Evolutionary conservation across 768 basidiomycete species (phyloP).

Genomic region (Agaricus blazei): DNA sequence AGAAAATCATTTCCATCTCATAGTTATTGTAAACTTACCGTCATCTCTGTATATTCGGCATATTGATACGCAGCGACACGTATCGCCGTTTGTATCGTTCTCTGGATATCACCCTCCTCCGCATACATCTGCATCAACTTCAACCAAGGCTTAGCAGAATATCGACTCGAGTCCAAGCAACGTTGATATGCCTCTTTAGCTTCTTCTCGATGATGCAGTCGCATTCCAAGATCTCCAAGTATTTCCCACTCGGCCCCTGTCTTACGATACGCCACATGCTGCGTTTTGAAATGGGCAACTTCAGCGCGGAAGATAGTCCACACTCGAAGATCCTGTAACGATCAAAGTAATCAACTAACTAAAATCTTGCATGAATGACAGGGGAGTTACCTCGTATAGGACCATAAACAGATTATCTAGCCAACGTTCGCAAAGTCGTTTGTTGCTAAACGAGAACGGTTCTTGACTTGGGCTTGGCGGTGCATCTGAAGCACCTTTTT

Average conservation of each 20-base stretch:
- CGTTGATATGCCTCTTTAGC: slow-evolving; percentile 97
- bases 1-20: neutral
- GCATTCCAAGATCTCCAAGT: slow-evolving; percentile 85
- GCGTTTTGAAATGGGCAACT: slow-evolving; percentile 97
- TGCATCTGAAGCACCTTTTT: slow-evolving; percentile 31
- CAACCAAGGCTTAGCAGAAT: slow-evolving; percentile 88
- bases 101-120: slow-evolving; percentile 92
- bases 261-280: slow-evolving; percentile 96
- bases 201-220: slow-evolving; percentile 97
- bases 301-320: slow-evolving; percentile 99
- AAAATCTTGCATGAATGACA: neutral
- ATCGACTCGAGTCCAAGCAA: slow-evolving; percentile 81
- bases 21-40: slow-evolving; percentile 43
- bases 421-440: slow-evolving; percentile 96
- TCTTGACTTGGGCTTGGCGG: slow-evolving; percentile 39
- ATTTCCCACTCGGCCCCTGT: slow-evolving; percentile 99
- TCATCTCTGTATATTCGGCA: slow-evolving; percentile 85
- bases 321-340: slow-evolving; percentile 78
- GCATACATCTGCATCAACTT: slow-evolving; percentile 95
- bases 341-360: neutral
- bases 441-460: slow-evolving; percentile 90
- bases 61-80: slow-evolving; percentile 90
- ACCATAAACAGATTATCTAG: slow-evolving; percentile 98
- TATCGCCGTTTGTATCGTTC: slow-evolving; percentile 88
- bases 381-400: slow-evolving; percentile 71